Evolutionary conservation across 805 yeast genomes (phyloP), one percentile per base, ranked within the genome.

Genomic region (Ogataea pini): DNA sequence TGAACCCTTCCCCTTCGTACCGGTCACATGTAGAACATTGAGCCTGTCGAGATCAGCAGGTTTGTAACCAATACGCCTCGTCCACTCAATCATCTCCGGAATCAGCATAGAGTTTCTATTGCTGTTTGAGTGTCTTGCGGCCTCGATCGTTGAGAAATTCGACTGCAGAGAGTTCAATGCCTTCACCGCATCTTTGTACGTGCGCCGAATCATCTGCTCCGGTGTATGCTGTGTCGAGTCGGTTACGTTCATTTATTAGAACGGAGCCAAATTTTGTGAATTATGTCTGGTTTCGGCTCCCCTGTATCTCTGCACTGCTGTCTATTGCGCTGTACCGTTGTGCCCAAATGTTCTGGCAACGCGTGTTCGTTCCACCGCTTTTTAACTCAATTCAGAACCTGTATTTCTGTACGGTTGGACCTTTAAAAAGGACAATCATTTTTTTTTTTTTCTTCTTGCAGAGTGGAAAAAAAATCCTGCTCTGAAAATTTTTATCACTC

Each of bases 1-100:
- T 0, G 97, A 90, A 1, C 99, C 99, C 70, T 94, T 94, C 12
- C 99, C 99, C 65, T 94, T 94, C 1, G 99, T 94, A 17, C 99
- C 99, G 0, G 99, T 91, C 31, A 95, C 85, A 62, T 94, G 99
- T 36, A 94, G 77, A 2, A 90, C 76, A 58, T 91, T 91, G 58
- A 94, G 66, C 51, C 68, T 75, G 68, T 91, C 80, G 62, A 89
- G 82, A 53, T 87, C 96, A 3, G 70, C 57, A 1, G 87, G 82
- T 27, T 68, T 58, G 58, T 85, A 85, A 0, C 92, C 95, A 9
- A 82, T 75, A 51, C 92, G 71, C 46, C 86, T 71, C 4, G 82
- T 72, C 89, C 90, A 87, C 61, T 86, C 94, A 25, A 77, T 66
- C 86, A 94, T 94, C 64, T 94, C 97, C 18, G 86, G 85, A 41